These are phyloP conservation scores for Fusarium graminum DNA, from an alignment of 2,329 filamentous ascomycete genomes.

Conservation along the genomic window DNA sequence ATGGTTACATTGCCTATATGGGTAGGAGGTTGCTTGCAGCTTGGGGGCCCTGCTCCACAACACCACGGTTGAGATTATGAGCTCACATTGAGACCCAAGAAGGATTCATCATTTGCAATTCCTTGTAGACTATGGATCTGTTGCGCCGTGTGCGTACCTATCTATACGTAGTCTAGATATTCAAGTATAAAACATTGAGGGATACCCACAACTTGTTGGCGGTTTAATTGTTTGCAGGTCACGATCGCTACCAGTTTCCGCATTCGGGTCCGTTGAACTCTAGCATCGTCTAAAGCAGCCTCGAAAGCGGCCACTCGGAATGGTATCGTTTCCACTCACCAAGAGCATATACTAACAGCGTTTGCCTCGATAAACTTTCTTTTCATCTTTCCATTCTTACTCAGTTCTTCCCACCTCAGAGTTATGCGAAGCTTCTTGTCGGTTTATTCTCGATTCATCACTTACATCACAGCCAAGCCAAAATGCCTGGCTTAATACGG, in stretches of 20 bases:
- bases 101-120: conserved; percentile 1
- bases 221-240: conserved; percentile 32
- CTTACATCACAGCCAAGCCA: conserved; percentile 35
- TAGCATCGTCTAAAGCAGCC: conserved; percentile 36
- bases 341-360: conserved; percentile 28
- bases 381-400: conserved; percentile 12
- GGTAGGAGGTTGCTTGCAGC: conserved; percentile 31
- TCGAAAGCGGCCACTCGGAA: conserved; percentile 36
- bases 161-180: too few relatives aligned
- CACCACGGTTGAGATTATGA: conserved; percentile 20
- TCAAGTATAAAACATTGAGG: conserved; percentile 38
- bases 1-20: conserved; percentile 22
- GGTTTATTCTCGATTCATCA: conserved; percentile 24
- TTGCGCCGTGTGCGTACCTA: conserved; percentile 33
- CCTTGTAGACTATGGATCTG: conserved; percentile 4
- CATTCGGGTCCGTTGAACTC: conserved; percentile 37
- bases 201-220: conserved; percentile 4
- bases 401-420: conserved; percentile 12
- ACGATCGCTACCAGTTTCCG: conserved; percentile 36
- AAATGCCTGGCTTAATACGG: conserved; percentile 46
- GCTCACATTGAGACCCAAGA: conserved; percentile 17
- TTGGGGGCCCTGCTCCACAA: conserved; percentile 34
- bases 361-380: conserved; percentile 39
- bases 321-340: conserved; percentile 17
- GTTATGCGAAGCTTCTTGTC: conserved; percentile 41